These are phyloP conservation scores for Collybiopsis luxurians DNA, from an alignment of 768 basidiomycete species.

Conservation along the genomic window DNA sequence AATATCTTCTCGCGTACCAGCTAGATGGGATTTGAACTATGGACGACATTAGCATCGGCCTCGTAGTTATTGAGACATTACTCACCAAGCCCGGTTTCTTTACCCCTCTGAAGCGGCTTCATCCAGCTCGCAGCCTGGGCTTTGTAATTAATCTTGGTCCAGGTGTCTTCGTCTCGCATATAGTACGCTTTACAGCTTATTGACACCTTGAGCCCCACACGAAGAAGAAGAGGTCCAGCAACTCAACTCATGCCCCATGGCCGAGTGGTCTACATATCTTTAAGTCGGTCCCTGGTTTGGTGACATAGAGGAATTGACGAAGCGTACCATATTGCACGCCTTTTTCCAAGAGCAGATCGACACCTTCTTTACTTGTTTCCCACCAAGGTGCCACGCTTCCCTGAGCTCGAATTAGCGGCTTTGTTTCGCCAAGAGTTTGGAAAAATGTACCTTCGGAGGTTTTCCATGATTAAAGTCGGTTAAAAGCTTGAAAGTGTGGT, in stretches of 20 bases:
- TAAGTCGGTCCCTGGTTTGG: slow-evolving; percentile 16
- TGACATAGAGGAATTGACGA: slow-evolving; percentile 4
- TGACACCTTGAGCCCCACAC: background rate
- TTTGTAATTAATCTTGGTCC: slow-evolving; percentile 71
- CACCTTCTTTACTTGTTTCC: slow-evolving; percentile 58
- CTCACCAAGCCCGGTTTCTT: slow-evolving; percentile 57
- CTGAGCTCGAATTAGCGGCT: slow-evolving; percentile 19
- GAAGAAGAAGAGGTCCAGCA: background rate
- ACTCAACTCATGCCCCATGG: slow-evolving; percentile 48
- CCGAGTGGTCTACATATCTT: slow-evolving; percentile 49
- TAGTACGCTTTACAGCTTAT: slow-evolving; percentile 60
- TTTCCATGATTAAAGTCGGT: slow-evolving; percentile 63
- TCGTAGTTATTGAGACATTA: background rate
- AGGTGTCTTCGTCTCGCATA: slow-evolving; percentile 62
- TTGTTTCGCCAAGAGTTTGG: background rate
- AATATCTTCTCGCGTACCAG: slow-evolving; percentile 42
- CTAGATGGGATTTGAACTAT: slow-evolving; percentile 59
- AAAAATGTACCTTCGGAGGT: slow-evolving; percentile 38
- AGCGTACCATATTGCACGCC: slow-evolving; percentile 70
- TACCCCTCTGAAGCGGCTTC: slow-evolving; percentile 65
- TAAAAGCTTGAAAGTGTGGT: slow-evolving; percentile 61
- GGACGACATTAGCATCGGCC: background rate
- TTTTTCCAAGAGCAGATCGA: slow-evolving; percentile 60
- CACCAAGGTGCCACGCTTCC: slow-evolving; percentile 79
- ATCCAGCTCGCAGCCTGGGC: slow-evolving; percentile 66